Evolutionary conservation across 371 early-diverging fungal species (phyloP).

Genomic region (Syncephalis fuscata): DNA sequence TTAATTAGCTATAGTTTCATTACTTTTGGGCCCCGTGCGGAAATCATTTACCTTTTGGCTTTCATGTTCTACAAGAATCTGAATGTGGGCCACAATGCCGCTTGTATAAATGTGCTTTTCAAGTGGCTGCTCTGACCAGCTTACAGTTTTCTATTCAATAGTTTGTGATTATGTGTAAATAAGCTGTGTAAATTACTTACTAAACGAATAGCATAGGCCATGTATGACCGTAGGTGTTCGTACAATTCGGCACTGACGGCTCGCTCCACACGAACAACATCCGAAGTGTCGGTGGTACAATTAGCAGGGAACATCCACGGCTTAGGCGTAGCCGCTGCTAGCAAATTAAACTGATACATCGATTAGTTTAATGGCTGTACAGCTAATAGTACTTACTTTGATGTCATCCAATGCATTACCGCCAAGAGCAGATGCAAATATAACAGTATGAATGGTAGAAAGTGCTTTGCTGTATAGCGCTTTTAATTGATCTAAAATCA

Average conservation of each 20-base stretch:
- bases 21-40: no score
- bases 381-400: slow-evolving; percentile 12
- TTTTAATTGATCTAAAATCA: slow-evolving; percentile 2
- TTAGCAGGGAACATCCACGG: slow-evolving; percentile 40
- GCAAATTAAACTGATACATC: slow-evolving; percentile 15
- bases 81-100: no score
- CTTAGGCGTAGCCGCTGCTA: slow-evolving; percentile 21
- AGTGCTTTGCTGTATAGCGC: background rate
- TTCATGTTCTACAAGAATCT: slow-evolving; percentile 14
- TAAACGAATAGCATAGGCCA: slow-evolving; percentile 47
- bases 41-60: slow-evolving; percentile 17
- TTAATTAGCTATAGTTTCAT: background rate
- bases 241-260: slow-evolving; percentile 54
- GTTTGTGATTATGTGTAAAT: background rate
- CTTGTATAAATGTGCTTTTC: no score
- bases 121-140: slow-evolving; percentile 34
- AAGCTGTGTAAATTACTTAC: slow-evolving; percentile 5
- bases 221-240: slow-evolving; percentile 29
- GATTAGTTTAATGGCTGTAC: background rate
- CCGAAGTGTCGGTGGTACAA: slow-evolving; percentile 43
- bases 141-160: slow-evolving; percentile 30
- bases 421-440: slow-evolving; percentile 28
- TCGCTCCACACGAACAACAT: slow-evolving; percentile 47
- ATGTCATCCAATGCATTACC: slow-evolving; percentile 11
- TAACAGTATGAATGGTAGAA: background rate